phyloP scores from a whole-genome alignment of 1,139 yeast genomes.

The Pichia sp. region DNA sequence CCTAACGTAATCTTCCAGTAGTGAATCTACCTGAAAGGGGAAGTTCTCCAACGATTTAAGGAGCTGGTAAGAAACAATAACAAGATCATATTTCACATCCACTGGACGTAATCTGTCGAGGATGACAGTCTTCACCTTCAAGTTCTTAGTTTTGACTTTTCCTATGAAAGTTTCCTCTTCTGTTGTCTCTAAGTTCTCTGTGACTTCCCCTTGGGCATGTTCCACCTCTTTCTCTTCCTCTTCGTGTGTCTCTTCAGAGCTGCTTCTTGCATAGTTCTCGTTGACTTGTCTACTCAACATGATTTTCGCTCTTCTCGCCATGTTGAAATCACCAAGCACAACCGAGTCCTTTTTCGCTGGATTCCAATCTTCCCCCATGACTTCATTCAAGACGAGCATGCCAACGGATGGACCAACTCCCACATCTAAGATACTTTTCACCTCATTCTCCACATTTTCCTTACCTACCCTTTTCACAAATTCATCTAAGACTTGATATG shows the following conservation, averaged over 20 bases:
- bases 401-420: conserved; percentile 96
- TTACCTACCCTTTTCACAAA: conserved; percentile 47
- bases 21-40: conserved; percentile 68
- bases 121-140: conserved; percentile 47
- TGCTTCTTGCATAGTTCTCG: conserved; percentile 33
- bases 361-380: conserved; percentile 56
- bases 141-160: conserved; percentile 50
- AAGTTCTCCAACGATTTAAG: conserved; percentile 53
- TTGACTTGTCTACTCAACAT: conserved; percentile 62
- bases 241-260: conserved; percentile 28
- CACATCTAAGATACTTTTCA: conserved; percentile 56
- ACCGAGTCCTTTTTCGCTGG: conserved; percentile 68
- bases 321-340: conserved; percentile 61
- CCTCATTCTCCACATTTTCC: conserved; percentile 47
- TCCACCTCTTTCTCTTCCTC: conserved; percentile 21
- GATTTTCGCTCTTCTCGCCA: conserved; percentile 76
- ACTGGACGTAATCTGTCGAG: conserved; percentile 40
- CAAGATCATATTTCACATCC: conserved; percentile 57
- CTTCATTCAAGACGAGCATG: conserved; percentile 77
- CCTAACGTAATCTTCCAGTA: conserved; percentile 51
- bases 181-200: too few species aligned
- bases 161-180: conserved; percentile 40
- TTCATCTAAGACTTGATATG: conserved; percentile 61
- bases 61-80: conserved; percentile 79
- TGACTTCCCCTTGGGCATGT: not conserved